A percentile compares a stretch with the other conserved stretches of the same genome.
Evolutionary conservation across 2,329 filamentous ascomycete genomes (phyloP).

Genomic region (Sclerotiophoma versabilis): DNA sequence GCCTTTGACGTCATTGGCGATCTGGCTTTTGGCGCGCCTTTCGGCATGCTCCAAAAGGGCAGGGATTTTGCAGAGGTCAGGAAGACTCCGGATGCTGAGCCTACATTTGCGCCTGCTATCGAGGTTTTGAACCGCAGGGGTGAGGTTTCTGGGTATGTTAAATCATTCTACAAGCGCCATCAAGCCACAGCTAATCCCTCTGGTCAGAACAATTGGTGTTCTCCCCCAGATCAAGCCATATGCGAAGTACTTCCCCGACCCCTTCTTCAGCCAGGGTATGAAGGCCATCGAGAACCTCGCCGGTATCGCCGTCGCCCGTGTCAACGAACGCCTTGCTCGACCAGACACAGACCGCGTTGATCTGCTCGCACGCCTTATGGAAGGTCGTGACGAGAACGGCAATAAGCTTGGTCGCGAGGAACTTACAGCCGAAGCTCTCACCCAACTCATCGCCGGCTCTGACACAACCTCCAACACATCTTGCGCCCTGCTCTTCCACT

Average conservation of each 20-base stretch:
- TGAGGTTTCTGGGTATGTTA: constrained; percentile 73
- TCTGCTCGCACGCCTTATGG: constrained; percentile 82
- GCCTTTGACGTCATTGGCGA: constrained; percentile 63
- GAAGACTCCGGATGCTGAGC: constrained; percentile 64
- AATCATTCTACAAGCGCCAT: too few relatives aligned
- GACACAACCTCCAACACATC: constrained; percentile 82
- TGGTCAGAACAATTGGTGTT: constrained; percentile 70
- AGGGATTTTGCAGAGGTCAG: constrained; percentile 79
- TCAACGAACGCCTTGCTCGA: constrained; percentile 72
- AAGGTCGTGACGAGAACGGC: constrained; percentile 82
- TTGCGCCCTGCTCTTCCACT: constrained; percentile 83
- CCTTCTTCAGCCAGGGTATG: constrained; percentile 79
- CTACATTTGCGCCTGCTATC: constrained; percentile 78
- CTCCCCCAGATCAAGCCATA: constrained; percentile 78
- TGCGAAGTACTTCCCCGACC: constrained; percentile 80
- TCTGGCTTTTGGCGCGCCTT: constrained; percentile 76
- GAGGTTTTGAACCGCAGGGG: constrained; percentile 88
- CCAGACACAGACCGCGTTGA: constrained; percentile 71
- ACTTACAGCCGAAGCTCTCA: constrained; percentile 86
- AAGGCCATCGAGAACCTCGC: constrained; percentile 80
- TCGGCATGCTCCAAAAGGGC: constrained; percentile 82
- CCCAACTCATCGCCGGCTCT: constrained; percentile 82
- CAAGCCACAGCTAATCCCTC: constrained; percentile 11
- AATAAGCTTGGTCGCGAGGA: constrained; percentile 78
- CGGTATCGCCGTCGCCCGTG: constrained; percentile 85